These are phyloP conservation scores for Laburnicola sp. DNA, from an alignment of 2,329 filamentous ascomycete species.

Conservation along the genomic window DNA sequence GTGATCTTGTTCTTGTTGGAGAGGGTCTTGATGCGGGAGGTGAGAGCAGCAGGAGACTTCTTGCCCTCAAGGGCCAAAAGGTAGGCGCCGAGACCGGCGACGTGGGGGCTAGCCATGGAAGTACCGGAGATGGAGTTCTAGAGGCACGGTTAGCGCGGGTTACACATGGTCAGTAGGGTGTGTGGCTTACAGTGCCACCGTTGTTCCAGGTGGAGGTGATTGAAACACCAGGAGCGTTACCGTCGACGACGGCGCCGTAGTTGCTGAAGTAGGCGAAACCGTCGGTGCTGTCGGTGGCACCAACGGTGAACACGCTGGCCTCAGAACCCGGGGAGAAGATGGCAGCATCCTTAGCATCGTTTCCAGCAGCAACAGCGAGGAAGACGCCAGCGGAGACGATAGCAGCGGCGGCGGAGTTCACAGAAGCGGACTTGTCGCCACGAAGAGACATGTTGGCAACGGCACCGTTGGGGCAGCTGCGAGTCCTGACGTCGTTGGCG, in stretches of 20 bases:
- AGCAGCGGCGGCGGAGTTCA: conserved; percentile 30
- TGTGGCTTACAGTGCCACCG: conserved; percentile 37
- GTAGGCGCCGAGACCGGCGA: conserved; percentile 68
- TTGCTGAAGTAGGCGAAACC: conserved; percentile 45
- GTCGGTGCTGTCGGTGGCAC: conserved; percentile 45
- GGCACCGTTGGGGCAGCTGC: conserved; percentile 17
- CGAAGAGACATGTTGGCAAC: conserved; percentile 40
- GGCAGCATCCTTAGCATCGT: conserved; percentile 21
- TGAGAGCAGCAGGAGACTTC: conserved; percentile 16
- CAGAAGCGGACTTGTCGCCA: conserved; percentile 21
- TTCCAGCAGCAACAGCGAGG: conserved; percentile 39
- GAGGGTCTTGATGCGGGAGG: conserved; percentile 21
- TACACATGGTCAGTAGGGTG: not conserved
- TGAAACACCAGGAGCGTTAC: conserved; percentile 47
- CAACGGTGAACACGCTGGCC: conserved; percentile 43
- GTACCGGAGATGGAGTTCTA: conserved; percentile 61
- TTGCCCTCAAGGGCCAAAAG: conserved; percentile 56
- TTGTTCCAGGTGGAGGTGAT: conserved; percentile 54
- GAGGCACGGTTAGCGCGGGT: too few relatives aligned
- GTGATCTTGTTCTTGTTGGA: conserved; percentile 10
- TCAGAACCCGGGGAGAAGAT: conserved; percentile 33
- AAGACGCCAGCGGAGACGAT: conserved; percentile 30
- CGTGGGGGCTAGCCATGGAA: conserved; percentile 67
- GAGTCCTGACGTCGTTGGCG: conserved; percentile 24
- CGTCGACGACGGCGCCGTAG: conserved; percentile 44